A percentile compares a stretch with the other conserved stretches of the same genome.
phyloP scores from a whole-genome alignment of 371 early-diverging fungal species.

The Capniomyces stellatus region DNA sequence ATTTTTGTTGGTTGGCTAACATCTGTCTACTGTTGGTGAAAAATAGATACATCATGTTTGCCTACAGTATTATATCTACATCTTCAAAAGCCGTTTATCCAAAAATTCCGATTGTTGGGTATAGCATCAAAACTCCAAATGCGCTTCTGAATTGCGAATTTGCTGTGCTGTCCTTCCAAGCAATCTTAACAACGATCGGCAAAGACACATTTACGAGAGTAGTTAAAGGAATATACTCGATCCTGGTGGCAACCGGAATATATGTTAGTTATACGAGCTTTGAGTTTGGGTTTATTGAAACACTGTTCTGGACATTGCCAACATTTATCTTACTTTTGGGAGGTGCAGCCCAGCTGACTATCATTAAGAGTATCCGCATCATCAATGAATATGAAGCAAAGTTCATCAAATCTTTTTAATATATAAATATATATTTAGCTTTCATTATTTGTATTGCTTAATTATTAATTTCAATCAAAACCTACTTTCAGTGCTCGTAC shows the following conservation, averaged over 20 bases:
- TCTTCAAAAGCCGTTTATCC: not conserved
- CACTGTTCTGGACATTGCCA: not conserved
- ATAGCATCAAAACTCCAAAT: not conserved
- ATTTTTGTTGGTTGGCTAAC: too few relatives aligned
- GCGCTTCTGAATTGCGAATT: not conserved
- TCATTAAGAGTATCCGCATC: not conserved
- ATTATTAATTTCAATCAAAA: too few relatives aligned
- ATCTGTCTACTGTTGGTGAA: too few relatives aligned
- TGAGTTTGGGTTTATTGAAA: not conserved
- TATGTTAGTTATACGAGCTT: not conserved
- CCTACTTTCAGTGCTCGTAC: too few relatives aligned
- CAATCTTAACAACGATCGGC: not conserved
- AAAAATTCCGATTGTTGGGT: not conserved
- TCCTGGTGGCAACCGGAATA: not conserved
- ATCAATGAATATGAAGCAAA: not conserved
- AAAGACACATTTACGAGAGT: not conserved
- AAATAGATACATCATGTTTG: not conserved
- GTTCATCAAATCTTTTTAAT: not conserved
- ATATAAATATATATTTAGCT: not conserved
- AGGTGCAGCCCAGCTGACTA: not conserved
- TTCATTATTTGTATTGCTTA: too few relatives aligned
- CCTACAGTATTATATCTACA: not conserved
- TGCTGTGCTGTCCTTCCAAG: not conserved
- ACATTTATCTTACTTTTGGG: not conserved
- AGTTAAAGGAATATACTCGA: not conserved